Conservation (phyloP, 1,284 basidiomycete species). For the Marasmius fiardii region DNA sequence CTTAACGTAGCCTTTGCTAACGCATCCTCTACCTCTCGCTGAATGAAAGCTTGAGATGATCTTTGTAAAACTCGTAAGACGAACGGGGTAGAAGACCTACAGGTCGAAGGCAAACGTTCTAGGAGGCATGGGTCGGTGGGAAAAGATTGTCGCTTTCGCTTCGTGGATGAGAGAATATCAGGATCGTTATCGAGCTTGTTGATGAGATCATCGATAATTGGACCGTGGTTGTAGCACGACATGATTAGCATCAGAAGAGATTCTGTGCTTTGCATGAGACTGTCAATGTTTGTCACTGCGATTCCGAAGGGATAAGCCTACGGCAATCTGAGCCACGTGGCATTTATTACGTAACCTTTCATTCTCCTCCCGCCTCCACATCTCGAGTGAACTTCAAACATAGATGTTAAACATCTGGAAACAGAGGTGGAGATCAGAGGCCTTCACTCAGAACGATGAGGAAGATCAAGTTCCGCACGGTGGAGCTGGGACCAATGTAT, state of each 20-base stretch:
- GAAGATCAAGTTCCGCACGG: slow-evolving; percentile 25
- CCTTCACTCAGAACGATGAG: slow-evolving; percentile 20
- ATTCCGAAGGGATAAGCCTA: no score
- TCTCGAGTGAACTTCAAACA: background rate
- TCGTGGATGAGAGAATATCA: slow-evolving; percentile 2
- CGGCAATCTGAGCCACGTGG: no score
- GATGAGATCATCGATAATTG: slow-evolving; percentile 39
- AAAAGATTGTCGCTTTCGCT: slow-evolving; percentile 33
- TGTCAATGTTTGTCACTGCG: no score
- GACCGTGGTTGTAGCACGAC: slow-evolving; percentile 45
- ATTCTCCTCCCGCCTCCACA: no score
- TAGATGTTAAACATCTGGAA: slow-evolving; percentile 55
- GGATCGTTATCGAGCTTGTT: slow-evolving; percentile 25
- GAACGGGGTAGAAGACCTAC: slow-evolving; percentile 33
- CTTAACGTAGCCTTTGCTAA: slow-evolving; percentile 51
- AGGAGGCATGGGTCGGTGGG: slow-evolving; percentile 57
- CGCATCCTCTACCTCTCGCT: slow-evolving; percentile 58
- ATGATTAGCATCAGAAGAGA: slow-evolving; percentile 20
- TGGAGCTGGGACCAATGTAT: slow-evolving; percentile 27
- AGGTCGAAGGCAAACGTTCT: slow-evolving; percentile 60
- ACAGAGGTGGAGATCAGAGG: slow-evolving; percentile 43
- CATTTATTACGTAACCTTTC: no score
- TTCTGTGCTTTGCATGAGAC: slow-evolving; percentile 16
- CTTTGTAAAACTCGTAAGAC: slow-evolving; percentile 14
- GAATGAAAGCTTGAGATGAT: slow-evolving; percentile 51